These are phyloP conservation scores for Cardamine occulta DNA, from an alignment of 345 rosid species.

Conservation along the genomic window DNA sequence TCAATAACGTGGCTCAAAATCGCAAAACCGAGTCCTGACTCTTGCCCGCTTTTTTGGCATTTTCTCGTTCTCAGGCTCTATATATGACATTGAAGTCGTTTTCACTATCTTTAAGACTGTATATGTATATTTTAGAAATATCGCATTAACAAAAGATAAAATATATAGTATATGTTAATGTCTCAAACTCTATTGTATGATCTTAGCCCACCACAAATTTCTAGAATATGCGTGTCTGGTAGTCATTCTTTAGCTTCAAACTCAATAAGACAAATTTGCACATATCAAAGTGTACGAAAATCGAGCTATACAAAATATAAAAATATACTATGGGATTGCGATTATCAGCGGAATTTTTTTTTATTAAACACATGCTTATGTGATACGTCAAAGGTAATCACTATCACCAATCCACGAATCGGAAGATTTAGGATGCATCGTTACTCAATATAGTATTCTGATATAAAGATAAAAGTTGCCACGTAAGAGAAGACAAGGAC, in stretches of 20 bases:
- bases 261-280: not conserved
- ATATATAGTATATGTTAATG: not conserved
- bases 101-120: constrained; percentile 20
- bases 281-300: not conserved
- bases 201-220: not conserved
- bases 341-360: not conserved
- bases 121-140: not conserved
- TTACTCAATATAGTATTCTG: not conserved
- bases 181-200: not conserved
- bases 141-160: not conserved
- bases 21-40: not conserved
- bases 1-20: constrained; percentile 21
- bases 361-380: not conserved
- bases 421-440: not conserved
- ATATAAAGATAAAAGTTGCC: not conserved
- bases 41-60: not conserved
- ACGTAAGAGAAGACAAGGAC: constrained; percentile 27
- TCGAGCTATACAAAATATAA: not conserved
- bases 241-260: not conserved
- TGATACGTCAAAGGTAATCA: not conserved
- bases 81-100: constrained; percentile 22
- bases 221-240: constrained; percentile 1
- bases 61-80: not conserved
- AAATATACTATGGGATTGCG: not conserved
- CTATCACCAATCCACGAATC: not conserved